Base-by-base conservation (phyloP, 2,329 filamentous ascomycete species). In the Xylariales sp. region DNA sequence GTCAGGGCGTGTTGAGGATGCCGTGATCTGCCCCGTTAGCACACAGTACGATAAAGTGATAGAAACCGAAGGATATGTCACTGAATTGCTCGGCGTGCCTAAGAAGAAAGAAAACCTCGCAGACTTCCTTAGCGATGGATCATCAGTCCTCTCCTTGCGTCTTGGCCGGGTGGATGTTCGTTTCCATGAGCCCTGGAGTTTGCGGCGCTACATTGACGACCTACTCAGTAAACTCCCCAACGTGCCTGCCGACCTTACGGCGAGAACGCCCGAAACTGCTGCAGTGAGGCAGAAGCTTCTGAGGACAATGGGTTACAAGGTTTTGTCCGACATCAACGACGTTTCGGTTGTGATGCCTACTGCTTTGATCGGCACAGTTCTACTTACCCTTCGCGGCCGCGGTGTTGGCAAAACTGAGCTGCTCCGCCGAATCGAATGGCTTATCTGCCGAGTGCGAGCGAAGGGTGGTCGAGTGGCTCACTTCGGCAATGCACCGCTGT, bases 31-130 rank as follows among this genome's bases (percentile, higher is more conserved):
- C 51, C 93, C 93, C 0, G 93, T 98, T 31, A 94, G 87, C 60
- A 96, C 90, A 1, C 93, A 98, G 58, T 98, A 98, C 57, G 93
- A 98, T 70, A 98, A 97, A 57, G 93, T 98, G 40, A 94, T 98
- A 42, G 93, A 98, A 61, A 95, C 94, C 1, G 89, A 95, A 61
- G 93, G 89, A 5, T 98, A 98, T 55, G 91, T 97, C 30, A 93
- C 83, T 23, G 93, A 98, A 60, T 76, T 98, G 3, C 74, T 98
- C 1, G 93, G 93, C 4, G 83, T 94, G 44, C 93, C 93, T 0
- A 98, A 98, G 63, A 88, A 88, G 54, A 95, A 95, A 57, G 93
- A 98, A 57, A 96, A 95, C 45, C 67, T 98, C 25, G 78, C 82
- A 23, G 88, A 94, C 53, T 95, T 98, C 51, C 65, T 98, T n/a